Evolutionary conservation across 2,329 filamentous ascomycete genomes (phyloP), one percentile per base, ranked within the genome.

Genomic region (Byssochlamys sp.): DNA sequence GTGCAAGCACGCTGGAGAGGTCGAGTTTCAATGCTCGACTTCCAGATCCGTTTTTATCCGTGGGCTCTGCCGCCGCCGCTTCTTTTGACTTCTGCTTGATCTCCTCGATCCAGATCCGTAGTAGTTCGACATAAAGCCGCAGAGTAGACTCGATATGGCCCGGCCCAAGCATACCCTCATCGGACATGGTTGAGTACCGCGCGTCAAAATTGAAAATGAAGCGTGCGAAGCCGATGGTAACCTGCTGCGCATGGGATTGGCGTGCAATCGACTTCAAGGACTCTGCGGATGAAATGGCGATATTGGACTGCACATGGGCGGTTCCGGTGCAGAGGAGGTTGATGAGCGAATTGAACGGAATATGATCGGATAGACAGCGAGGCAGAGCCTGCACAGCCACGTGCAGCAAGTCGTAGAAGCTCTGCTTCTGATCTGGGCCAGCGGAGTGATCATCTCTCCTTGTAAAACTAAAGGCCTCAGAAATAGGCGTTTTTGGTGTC

Each of bases 121-220:
- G 79, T 4, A 99, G 77, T 72, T 99, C 91, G 28, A 97, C 90
- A 67, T 99, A 99, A 10, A 99, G 80, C 61, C 88, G 87, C 24
- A 99, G 74, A 0, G 94, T 99, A 63, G 87, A 96, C 71, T 99
- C 94, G 58, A 99, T 96, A 67, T 99, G 94, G 3, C 87, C 89
- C 33, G 90, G 86, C 0, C 92, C 94, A 26, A 99, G 84, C 86
- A 99, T 94, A 2, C 94, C 94, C 31, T 95, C 94, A 67, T 99
- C 94, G 9, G 91, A 96, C 86, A 97, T 96, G 31, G 94, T 97
- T 0, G 92, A 90, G 71, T 99, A 99, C 26, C 91, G 86, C 63
- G 95, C 91, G 71, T 99, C 95, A 70, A 97, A 99, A 65, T 94
- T 96, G 77, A 99, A 99, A 55, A 99, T 99, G 73, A 97, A 99